Base-by-base conservation (phyloP, 2,329 filamentous ascomycete species). In the Cucurbitaria berberidis region DNA sequence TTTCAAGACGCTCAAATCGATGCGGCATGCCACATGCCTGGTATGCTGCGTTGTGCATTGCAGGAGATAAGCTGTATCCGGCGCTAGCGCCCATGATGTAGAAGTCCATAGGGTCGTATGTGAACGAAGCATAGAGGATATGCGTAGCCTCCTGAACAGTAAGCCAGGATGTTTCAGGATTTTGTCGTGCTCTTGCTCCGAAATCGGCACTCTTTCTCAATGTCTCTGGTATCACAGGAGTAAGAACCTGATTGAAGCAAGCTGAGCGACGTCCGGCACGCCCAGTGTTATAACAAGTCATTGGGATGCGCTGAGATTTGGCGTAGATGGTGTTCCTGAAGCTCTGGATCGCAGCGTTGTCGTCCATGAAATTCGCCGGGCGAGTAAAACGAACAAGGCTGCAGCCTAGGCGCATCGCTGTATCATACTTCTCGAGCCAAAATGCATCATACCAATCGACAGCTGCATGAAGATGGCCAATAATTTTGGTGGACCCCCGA, bases 11-110 rank as follows among this genome's bases (percentile, higher is more conserved):
- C 11, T 79, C 74, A 66, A 90, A 91, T 6, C 80, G 74, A 60
- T 91, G 89, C 0, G 84, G 85, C 68, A 92, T 84, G 0, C 89
- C 89, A 58, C 85, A 85, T 21, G 81, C 82, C 53, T 80, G 78
- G 51, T 89, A 85, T 1, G 89, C 89, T 2, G 86, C 81, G 45
- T 86, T 89, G 70, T 92, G 89, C 87, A 92, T 91, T 4, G 86
- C 86, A 0, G 89, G 89, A 0, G 89, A 91, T 50, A 91, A 71
- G 67, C 87, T 90, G 75, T 89, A 90, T 34, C 82, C 84, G n/a
- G 89, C 86, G 48, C 86, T 87, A 43, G 84, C 86, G n/a, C 89
- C 89, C 41, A 91, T 83, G 26, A 91, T 86, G 60, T 88, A 89
- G 49, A 89, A 85, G 42, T 87, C 85, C 79, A 91, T 85, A 0